phyloP scores from a whole-genome alignment of 768 basidiomycete species.

The Ephemerocybe angulata region DNA sequence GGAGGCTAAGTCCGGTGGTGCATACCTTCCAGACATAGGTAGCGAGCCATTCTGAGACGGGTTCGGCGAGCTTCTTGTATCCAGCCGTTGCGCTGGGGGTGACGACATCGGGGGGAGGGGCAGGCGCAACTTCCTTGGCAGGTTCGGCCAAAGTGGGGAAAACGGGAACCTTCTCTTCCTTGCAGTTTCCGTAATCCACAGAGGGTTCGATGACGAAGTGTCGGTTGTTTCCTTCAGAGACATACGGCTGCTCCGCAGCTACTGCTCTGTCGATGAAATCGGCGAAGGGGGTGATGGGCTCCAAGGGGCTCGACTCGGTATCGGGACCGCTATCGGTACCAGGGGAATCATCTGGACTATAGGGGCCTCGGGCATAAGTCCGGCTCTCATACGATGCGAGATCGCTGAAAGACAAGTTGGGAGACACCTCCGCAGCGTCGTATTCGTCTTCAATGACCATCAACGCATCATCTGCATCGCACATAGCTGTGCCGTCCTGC shows the following conservation, averaged over 20 bases:
- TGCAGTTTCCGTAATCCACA: constrained; percentile 13
- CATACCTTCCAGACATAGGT: constrained; percentile 81
- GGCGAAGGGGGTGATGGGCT: constrained; percentile 73
- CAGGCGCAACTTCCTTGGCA: constrained; percentile 33
- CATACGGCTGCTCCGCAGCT: constrained; percentile 31
- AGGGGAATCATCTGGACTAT: constrained; percentile 65
- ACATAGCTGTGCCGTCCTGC: not conserved
- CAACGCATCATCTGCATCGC: constrained; percentile 8
- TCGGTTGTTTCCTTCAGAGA: constrained; percentile 12
- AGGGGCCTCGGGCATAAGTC: constrained; percentile 42
- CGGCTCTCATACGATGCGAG: constrained; percentile 25
- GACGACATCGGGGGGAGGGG: constrained; percentile 39
- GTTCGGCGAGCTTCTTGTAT: constrained; percentile 74
- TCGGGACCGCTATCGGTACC: constrained; percentile 48
- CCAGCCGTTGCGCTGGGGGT: constrained; percentile 49
- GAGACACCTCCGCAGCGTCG: constrained; percentile 11
- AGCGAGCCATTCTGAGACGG: constrained; percentile 76
- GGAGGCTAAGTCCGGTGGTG: constrained; percentile 64
- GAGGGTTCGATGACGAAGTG: constrained; percentile 6
- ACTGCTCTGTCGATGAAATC: constrained; percentile 74
- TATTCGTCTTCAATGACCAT: constrained; percentile 9
- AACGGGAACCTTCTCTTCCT: constrained; percentile 22
- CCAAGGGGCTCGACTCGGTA: constrained; percentile 62
- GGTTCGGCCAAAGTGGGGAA: constrained; percentile 31
- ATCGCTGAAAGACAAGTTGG: constrained; percentile 20